phyloP scores from a whole-genome alignment of 106 monocot genomes.

The Triglochin maritima region DNA sequence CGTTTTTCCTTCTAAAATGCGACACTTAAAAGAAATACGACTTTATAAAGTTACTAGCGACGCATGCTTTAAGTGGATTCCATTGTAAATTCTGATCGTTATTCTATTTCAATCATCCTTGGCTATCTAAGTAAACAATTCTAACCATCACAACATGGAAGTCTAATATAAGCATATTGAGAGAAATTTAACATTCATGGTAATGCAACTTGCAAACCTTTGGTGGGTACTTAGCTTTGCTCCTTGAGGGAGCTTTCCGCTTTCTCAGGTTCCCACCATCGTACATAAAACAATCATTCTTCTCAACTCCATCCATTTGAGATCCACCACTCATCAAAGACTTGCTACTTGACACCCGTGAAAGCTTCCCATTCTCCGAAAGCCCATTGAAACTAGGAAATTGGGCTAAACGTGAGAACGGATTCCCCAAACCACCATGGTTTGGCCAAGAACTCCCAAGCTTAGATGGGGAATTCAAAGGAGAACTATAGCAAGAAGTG shows the following conservation, averaged over 20 bases:
- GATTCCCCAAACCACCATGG: slow-evolving; percentile 29
- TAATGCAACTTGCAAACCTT: not conserved
- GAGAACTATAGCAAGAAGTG: slow-evolving; percentile 53
- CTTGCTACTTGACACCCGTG: slow-evolving; percentile 50
- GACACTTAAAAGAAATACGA: no score
- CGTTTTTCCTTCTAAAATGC: no score
- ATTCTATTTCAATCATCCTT: no score
- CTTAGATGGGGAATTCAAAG: slow-evolving; percentile 64
- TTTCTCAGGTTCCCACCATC: slow-evolving; percentile 32
- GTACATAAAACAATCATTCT: slow-evolving; percentile 28
- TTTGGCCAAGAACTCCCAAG: slow-evolving; percentile 17
- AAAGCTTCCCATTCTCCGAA: slow-evolving; percentile 34
- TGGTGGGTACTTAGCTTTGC: slow-evolving; percentile 34
- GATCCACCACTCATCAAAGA: slow-evolving; percentile 21
- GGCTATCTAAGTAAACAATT: no score
- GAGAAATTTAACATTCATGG: no score
- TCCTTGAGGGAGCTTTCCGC: slow-evolving; percentile 32
- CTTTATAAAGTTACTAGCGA: no score
- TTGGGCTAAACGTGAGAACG: slow-evolving; percentile 53
- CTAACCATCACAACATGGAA: not conserved
- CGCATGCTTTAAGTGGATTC: no score
- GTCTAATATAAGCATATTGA: no score
- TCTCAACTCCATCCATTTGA: not conserved
- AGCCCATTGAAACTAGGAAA: slow-evolving; percentile 15
- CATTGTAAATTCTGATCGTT: no score